phyloP scores from a whole-genome alignment of 164 flowering plant genomes.

The Echeveria elegans region DNA sequence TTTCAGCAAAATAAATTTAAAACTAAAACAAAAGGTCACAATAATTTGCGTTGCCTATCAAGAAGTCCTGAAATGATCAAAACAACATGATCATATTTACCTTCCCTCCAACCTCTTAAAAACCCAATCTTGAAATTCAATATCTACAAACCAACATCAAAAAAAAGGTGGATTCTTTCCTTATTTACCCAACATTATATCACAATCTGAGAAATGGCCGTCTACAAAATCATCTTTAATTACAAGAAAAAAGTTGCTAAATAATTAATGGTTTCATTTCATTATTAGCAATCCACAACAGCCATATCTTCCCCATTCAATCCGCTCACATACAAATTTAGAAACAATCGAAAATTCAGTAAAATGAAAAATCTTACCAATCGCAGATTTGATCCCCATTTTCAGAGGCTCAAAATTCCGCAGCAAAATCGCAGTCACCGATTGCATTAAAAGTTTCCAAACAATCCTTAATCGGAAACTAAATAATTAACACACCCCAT shows the following conservation, averaged over 20 bases:
- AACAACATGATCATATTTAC: not conserved
- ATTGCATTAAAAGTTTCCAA: not conserved
- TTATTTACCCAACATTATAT: not conserved
- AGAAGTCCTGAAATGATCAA: not conserved
- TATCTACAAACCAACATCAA: not conserved
- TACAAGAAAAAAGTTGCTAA: constrained; percentile 6
- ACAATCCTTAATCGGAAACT: not conserved
- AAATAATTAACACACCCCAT: not conserved
- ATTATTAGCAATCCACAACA: not conserved
- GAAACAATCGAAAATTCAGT: not conserved
- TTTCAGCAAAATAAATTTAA: not conserved
- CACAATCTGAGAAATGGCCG: not conserved
- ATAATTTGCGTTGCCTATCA: not conserved
- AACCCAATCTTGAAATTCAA: not conserved
- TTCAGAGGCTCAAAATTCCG: not conserved
- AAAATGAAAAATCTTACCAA: not conserved
- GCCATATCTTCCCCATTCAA: not conserved
- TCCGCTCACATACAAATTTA: constrained; percentile 1
- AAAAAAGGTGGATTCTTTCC: not conserved
- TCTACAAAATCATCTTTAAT: not conserved
- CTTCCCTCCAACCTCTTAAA: constrained; percentile 2
- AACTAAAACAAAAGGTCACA: not conserved
- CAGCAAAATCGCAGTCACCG: not conserved
- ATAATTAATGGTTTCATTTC: not conserved
- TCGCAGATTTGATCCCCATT: constrained; percentile 4